phyloP scores from a whole-genome alignment of 169 alveolate genomes.

The Miamiensis avidus region DNA sequence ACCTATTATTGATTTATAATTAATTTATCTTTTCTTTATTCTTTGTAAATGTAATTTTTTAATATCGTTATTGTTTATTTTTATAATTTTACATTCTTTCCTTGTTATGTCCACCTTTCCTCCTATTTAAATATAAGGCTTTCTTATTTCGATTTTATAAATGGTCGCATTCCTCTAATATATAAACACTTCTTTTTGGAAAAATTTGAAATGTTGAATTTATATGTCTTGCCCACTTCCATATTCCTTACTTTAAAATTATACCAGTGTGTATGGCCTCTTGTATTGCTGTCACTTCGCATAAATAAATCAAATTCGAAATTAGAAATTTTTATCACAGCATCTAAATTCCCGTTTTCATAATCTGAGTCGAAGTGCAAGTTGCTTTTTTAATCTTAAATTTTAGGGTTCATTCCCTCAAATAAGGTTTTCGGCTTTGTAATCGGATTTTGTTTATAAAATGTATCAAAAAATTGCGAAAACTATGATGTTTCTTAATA shows the following conservation, averaged over 20 bases:
- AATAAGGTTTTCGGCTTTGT: background rate
- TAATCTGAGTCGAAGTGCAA: conserved; percentile 61
- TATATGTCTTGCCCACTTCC: conserved; percentile 49
- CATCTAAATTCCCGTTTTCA: conserved; percentile 73
- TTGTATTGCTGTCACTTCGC: conserved; percentile 80
- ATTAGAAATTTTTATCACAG: conserved; percentile 52
- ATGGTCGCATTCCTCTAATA: conserved; percentile 77
- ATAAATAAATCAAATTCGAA: conserved; percentile 76
- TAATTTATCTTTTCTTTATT: too few relatives aligned
- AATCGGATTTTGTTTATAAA: background rate
- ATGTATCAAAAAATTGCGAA: too few relatives aligned
- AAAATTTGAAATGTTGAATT: conserved; percentile 77
- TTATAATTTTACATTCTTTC: conserved; percentile 56
- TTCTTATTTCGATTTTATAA: conserved; percentile 36
- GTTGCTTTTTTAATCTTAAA: background rate
- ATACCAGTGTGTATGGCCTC: conserved; percentile 91
- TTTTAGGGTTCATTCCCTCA: background rate
- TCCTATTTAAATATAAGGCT: conserved; percentile 15
- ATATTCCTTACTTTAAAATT: conserved; percentile 75
- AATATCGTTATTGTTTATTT: too few relatives aligned
- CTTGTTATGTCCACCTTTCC: conserved; percentile 60
- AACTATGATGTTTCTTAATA: background rate
- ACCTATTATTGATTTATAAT: background rate
- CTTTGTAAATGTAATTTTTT: too few relatives aligned
- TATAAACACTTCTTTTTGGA: conserved; percentile 75